Percentiles rank a stretch among this genome's conserved stretches.
These are phyloP conservation scores for Tulasnella sp. DNA, from an alignment of 768 basidiomycete species.

Conservation along the genomic window DNA sequence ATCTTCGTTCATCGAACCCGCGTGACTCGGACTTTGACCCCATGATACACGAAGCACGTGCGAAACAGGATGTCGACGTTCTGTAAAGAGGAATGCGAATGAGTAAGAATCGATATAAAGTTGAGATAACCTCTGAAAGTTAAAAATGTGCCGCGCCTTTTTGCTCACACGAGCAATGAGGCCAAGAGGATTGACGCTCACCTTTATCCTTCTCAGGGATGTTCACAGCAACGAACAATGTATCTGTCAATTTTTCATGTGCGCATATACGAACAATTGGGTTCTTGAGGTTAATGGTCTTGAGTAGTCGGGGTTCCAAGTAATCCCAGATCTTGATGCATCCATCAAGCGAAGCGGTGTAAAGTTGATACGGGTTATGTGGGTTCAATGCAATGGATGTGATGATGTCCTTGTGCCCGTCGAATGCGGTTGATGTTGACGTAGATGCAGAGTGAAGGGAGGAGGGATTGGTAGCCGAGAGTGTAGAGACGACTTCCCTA, in stretches of 20 bases:
- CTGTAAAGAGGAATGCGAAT: too few relatives aligned
- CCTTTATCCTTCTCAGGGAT: not conserved
- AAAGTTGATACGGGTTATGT: constrained; percentile 75
- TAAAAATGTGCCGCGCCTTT: too few relatives aligned
- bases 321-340: constrained; percentile 86
- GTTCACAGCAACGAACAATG: constrained; percentile 47
- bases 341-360: constrained; percentile 78
- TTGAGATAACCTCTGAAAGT: too few relatives aligned
- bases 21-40: too few relatives aligned
- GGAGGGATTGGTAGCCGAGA: too few relatives aligned
- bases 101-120: too few relatives aligned
- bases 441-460: constrained; percentile 28
- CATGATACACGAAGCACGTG: too few relatives aligned
- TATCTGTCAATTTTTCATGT: constrained; percentile 53
- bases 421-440: constrained; percentile 24
- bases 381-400: constrained; percentile 70
- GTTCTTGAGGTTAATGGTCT: constrained; percentile 55
- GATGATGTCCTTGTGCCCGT: constrained; percentile 39
- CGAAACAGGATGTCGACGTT: too few relatives aligned
- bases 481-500: constrained; percentile 67
- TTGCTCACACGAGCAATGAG: too few relatives aligned
- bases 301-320: constrained; percentile 65
- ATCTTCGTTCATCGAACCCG: too few relatives aligned
- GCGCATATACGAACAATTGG: constrained; percentile 60
- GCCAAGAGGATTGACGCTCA: too few relatives aligned